Conservation (phyloP, 441 rosid genomes). For the Gossypium gossypioides region DNA sequence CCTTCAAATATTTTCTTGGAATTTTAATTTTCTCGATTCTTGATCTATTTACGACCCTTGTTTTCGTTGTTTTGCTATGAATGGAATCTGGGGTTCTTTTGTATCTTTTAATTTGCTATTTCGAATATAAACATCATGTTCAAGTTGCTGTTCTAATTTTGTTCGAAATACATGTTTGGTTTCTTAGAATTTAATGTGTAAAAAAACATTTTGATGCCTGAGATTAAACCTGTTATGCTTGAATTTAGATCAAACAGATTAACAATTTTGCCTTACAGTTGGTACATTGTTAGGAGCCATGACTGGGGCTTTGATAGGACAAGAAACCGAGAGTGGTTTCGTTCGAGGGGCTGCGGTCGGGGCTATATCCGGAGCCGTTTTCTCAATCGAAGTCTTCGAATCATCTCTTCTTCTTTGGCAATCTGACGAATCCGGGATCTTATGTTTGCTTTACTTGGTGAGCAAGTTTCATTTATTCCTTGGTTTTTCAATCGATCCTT, state of each 20-base stretch:
- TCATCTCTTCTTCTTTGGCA: conserved; percentile 85
- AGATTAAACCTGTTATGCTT: background rate
- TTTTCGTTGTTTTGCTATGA: too few species aligned
- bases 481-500: background rate
- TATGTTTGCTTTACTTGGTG: conserved; percentile 85
- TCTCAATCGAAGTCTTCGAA: conserved; percentile 91
- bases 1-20: background rate
- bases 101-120: too few species aligned
- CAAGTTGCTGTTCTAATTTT: background rate
- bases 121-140: background rate
- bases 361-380: conserved; percentile 97
- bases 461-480: conserved; percentile 20
- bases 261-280: conserved; percentile 37
- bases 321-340: conserved; percentile 96
- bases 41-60: background rate
- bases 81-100: too few species aligned
- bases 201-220: background rate
- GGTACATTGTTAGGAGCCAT: conserved; percentile 89
- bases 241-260: conserved; percentile 1
- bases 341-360: conserved; percentile 93
- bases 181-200: conserved; percentile 3
- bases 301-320: conserved; percentile 96
- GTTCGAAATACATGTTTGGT: conserved; percentile 9
- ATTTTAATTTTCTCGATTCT: background rate
- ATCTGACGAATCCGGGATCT: conserved; percentile 73